phyloP scores from a whole-genome alignment of 2,329 filamentous ascomycete genomes.

The Fusarium ambrosium region DNA sequence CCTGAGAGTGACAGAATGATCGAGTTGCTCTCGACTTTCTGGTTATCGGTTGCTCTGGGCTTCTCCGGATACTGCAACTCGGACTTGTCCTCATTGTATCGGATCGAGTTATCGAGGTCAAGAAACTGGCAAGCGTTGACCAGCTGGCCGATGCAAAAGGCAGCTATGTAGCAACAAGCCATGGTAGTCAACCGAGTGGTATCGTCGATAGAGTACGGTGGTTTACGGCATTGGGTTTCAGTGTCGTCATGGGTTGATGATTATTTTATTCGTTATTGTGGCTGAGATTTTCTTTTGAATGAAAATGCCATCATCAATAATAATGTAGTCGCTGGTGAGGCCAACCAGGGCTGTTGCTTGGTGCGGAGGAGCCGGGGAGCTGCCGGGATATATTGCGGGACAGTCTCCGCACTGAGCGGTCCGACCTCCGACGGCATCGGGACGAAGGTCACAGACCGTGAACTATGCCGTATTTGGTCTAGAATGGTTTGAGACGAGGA shows the following conservation, averaged over 20 bases:
- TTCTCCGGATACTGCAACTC: background rate
- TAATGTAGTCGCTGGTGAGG: background rate
- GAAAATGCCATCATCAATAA: background rate
- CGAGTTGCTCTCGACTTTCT: background rate
- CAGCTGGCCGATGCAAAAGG: conserved; percentile 19
- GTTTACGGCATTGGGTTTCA: background rate
- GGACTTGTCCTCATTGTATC: conserved; percentile 18
- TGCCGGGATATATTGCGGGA: conserved; percentile 1
- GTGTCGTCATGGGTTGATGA: background rate
- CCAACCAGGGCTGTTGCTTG: background rate
- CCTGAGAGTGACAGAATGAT: conserved; percentile 5
- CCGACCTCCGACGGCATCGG: conserved; percentile 2
- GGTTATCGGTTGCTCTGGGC: background rate
- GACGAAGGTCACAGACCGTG: background rate
- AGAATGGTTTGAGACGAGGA: background rate
- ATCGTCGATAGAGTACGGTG: background rate
- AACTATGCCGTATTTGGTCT: background rate
- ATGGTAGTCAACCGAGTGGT: background rate
- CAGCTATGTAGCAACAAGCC: conserved; percentile 24
- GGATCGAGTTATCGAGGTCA: conserved; percentile 13
- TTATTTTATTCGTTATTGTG: background rate
- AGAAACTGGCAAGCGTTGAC: conserved; percentile 23
- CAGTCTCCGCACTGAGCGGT: background rate
- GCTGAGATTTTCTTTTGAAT: background rate
- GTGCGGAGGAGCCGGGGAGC: conserved; percentile 2